phyloP scores from a whole-genome alignment of 208 protist species.

The Acanthamoeba lenticulata region DNA sequence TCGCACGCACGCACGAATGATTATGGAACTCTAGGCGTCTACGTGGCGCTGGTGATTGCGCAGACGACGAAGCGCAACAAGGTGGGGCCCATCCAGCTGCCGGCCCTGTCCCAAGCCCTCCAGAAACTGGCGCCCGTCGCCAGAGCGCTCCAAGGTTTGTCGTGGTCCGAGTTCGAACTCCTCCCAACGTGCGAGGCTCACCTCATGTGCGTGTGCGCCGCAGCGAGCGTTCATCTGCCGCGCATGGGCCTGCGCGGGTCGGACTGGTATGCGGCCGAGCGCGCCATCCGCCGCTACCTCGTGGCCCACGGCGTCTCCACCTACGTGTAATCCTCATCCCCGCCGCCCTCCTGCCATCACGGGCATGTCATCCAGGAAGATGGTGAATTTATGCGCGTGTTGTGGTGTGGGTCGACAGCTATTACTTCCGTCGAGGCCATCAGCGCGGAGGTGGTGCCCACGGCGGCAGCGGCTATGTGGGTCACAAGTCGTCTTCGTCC shows the following conservation, averaged over 20 bases:
- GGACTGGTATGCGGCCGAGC: conserved; percentile 31
- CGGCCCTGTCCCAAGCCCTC: conserved; percentile 10
- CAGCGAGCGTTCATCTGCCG: conserved; percentile 27
- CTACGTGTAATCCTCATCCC: conserved; percentile 17
- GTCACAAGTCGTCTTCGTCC: not conserved
- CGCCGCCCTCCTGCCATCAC: not conserved
- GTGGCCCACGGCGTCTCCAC: not conserved
- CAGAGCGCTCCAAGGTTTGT: not conserved
- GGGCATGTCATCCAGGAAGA: too few species aligned
- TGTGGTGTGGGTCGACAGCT: not conserved
- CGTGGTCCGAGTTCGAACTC: not conserved
- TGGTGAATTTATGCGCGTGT: not conserved
- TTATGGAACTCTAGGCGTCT: too few species aligned
- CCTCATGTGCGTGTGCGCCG: not conserved
- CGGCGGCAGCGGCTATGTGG: not conserved
- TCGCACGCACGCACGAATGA: too few species aligned
- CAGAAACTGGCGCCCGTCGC: conserved; percentile 14
- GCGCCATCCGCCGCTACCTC: not conserved
- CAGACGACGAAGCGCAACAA: not conserved
- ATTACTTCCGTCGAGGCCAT: conserved; percentile 33
- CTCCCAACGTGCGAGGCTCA: not conserved
- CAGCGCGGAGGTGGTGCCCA: not conserved
- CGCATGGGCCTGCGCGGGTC: not conserved
- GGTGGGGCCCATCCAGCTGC: not conserved
- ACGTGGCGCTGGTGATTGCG: conserved; percentile 19